These are phyloP conservation scores for Coemansia sp. DNA, from an alignment of 192 early-diverging fungal species.

Conservation along the genomic window DNA sequence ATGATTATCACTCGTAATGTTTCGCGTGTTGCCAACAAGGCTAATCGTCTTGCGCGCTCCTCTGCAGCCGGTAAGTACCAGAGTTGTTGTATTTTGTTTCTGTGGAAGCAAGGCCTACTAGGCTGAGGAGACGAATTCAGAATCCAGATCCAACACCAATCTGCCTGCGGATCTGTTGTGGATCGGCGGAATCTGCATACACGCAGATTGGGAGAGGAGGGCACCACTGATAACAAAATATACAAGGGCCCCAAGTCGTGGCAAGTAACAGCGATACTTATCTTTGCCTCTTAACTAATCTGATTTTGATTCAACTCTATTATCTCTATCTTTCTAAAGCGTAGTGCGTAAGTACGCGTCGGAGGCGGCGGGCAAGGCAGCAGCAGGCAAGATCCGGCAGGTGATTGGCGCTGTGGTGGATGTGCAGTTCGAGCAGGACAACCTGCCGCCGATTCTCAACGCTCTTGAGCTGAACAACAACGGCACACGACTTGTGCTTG, in stretches of 20 bases:
- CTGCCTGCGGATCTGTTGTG: background rate
- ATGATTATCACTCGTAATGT: constrained; percentile 51
- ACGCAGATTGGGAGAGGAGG: too few relatives aligned
- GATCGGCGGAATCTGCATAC: background rate
- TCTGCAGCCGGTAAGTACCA: constrained; percentile 37
- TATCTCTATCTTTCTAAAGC: background rate
- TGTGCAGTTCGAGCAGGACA: constrained; percentile 90
- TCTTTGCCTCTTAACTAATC: background rate
- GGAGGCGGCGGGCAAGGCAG: constrained; percentile 52
- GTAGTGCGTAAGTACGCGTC: constrained; percentile 66
- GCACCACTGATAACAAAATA: too few relatives aligned
- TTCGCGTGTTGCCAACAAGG: constrained; percentile 46
- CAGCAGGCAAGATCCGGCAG: constrained; percentile 79
- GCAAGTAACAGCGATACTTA: too few relatives aligned
- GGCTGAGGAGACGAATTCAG: background rate
- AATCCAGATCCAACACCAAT: background rate
- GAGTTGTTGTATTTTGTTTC: background rate
- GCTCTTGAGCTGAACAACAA: constrained; percentile 89
- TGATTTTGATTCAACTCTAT: too few relatives aligned
- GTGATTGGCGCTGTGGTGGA: constrained; percentile 99
- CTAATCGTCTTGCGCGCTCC: constrained; percentile 31
- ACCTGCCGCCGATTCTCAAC: constrained; percentile 93
- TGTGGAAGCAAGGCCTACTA: background rate
- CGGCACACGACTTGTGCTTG: constrained; percentile 85
- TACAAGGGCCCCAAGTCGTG: too few relatives aligned